Percentiles rank a stretch among this genome's conserved stretches.
Conservation (phyloP, 306 rosid species). For the Trichosanthes truncata region DNA sequence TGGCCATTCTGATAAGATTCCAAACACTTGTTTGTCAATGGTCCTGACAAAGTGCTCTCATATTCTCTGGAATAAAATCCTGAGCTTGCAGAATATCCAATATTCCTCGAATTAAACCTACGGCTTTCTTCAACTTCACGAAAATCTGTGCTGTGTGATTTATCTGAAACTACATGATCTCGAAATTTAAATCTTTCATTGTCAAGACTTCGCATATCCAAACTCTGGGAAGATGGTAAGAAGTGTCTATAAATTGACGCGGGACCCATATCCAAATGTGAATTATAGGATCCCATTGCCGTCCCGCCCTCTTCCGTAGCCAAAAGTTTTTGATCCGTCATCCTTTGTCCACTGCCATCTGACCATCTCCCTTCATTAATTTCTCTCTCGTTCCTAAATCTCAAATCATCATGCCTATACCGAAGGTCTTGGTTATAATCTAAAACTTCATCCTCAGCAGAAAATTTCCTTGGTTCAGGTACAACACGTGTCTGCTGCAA, state of each 20-base stretch:
- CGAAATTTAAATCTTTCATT: constrained; percentile 35
- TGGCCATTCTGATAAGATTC: constrained; percentile 32
- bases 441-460: constrained; percentile 27
- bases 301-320: constrained; percentile 23
- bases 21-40: constrained; percentile 32
- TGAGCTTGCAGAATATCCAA: constrained; percentile 20
- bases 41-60: constrained; percentile 35
- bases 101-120: constrained; percentile 35
- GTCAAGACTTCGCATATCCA: constrained; percentile 29
- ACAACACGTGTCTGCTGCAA: constrained; percentile 29
- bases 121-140: constrained; percentile 30
- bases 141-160: constrained; percentile 28
- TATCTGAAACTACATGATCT: constrained; percentile 30
- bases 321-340: constrained; percentile 31
- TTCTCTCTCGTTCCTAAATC: constrained; percentile 36
- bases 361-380: constrained; percentile 31
- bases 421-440: constrained; percentile 20
- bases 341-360: constrained; percentile 27
- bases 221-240: constrained; percentile 31
- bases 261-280: constrained; percentile 27
- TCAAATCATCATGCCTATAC: constrained; percentile 21
- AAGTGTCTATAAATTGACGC: constrained; percentile 25
- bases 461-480: constrained; percentile 20
- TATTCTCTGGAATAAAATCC: constrained; percentile 42
- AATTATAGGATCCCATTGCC: constrained; percentile 33